Evolutionary conservation across 2,329 filamentous ascomycete genomes (phyloP), one percentile per base, ranked within the genome.

Genomic region (Aspergillus glaucus): DNA sequence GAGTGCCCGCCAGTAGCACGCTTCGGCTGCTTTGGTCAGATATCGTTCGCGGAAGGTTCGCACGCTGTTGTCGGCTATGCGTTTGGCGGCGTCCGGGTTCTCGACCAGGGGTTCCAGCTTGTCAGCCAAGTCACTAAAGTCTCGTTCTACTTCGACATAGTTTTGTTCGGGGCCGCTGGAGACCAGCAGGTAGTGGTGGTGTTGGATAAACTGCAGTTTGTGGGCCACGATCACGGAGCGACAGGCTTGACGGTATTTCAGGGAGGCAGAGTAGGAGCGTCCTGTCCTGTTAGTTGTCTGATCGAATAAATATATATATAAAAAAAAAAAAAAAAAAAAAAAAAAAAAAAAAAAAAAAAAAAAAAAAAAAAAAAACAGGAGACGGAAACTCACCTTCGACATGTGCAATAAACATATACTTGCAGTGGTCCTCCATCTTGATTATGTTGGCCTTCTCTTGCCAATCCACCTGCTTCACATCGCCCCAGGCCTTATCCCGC

Each of bases 41-140:
- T 78, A 78, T 8, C 71, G 62, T 46, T 77, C 71, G n/a, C 73
- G 67, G 54, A 77, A 77, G 5, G 63, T 67, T 44, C 57, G 60
- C 6, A 72, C 65, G 45, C 61, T 71, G 48, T 77, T 75, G 24
- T 69, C 60, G 22, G 75, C 75, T 39, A 79, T 77, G 28, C 54
- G 56, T 51, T 71, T 59, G 2, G 74, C 73, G 14, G 61, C 56
- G 2, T 61, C 53, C 3, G 64, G 60, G 50, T 75, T 56, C 7
- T 52, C 51, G 15, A 71, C 52, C 15, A 75, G 57, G 14, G 63
- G 60, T 4, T 69, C 46, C 37, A 73, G 62, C 41, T 61, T 66
- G 21, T 59, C 54, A 4, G 60, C 54, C 51, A 80, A 69, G 54
- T 84, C 79, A 53, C 76, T 78, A 62, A 81, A 84, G 59, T 77